These are phyloP conservation scores for Penicillium odoratum DNA, from an alignment of 495 filamentous ascomycete species.

Conservation along the genomic window DNA sequence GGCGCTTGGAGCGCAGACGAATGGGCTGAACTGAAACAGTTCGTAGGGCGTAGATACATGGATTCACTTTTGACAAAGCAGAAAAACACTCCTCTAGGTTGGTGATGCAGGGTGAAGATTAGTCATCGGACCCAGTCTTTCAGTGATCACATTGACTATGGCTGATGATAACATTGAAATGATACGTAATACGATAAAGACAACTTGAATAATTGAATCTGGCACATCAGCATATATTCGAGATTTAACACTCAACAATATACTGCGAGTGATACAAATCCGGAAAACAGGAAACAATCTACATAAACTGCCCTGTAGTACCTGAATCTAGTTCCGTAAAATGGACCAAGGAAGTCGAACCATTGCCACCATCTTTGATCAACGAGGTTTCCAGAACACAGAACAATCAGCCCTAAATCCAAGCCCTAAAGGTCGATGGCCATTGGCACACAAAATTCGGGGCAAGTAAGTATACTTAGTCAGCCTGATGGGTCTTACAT, in stretches of 20 bases:
- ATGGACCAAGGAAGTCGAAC: not conserved
- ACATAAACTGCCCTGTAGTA: not conserved
- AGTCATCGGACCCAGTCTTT: conserved; percentile 30
- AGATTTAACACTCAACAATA: not conserved
- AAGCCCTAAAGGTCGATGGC: conserved; percentile 18
- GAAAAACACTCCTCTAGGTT: not conserved
- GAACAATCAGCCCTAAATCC: conserved; percentile 25
- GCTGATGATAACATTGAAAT: not conserved
- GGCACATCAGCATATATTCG: not conserved
- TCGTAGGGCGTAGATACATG: conserved; percentile 7
- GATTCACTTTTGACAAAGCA: not conserved
- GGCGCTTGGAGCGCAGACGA: conserved; percentile 6
- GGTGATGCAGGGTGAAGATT: conserved; percentile 33
- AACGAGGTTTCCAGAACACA: conserved; percentile 21
- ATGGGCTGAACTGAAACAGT: conserved; percentile 7
- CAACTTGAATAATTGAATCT: not conserved
- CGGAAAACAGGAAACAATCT: not conserved
- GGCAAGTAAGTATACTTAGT: conserved; percentile 8
- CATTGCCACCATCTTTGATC: not conserved
- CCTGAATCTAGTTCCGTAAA: not conserved
- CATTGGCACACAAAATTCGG: conserved; percentile 19
- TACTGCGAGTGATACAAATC: not conserved
- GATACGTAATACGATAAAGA: conserved; percentile 1
- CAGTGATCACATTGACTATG: not conserved
- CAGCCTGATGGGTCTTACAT: conserved; percentile 5